Conservation (phyloP, 2,329 filamentous ascomycete species). For the Epichloe baconii region DNA sequence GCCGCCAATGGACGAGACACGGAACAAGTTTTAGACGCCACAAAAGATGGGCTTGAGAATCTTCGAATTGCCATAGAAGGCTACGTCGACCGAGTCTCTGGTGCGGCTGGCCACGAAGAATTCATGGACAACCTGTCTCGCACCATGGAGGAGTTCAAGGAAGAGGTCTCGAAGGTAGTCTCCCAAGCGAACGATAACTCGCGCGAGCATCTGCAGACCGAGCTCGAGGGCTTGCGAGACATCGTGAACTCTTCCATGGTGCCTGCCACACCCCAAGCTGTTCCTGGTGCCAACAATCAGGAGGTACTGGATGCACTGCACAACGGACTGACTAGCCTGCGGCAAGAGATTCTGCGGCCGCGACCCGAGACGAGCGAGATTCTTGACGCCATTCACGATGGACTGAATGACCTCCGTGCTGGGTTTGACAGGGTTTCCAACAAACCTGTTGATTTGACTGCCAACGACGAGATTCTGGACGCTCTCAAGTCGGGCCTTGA, state of each 20-base stretch:
- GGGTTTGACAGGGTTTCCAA: constrained; percentile 68
- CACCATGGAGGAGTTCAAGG: constrained; percentile 53
- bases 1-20: constrained; percentile 69
- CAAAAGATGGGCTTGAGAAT: constrained; percentile 75
- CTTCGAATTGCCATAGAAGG: constrained; percentile 68
- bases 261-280: constrained; percentile 36
- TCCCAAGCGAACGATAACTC: constrained; percentile 32
- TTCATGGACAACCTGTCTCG: constrained; percentile 56
- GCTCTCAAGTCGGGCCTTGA: constrained; percentile 74
- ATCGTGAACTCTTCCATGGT: constrained; percentile 59
- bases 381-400: constrained; percentile 79
- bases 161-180: constrained; percentile 54
- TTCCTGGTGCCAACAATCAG: constrained; percentile 30
- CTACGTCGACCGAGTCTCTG: constrained; percentile 63
- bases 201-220: constrained; percentile 58
- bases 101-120: constrained; percentile 60
- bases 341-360: constrained; percentile 58
- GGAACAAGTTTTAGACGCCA: constrained; percentile 76
- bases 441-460: constrained; percentile 69
- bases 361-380: constrained; percentile 71
- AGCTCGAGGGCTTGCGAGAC: constrained; percentile 71
- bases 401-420: constrained; percentile 60
- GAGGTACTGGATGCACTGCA: constrained; percentile 61
- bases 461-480: constrained; percentile 81
- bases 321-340: constrained; percentile 60